Base-by-base conservation (phyloP, 2,329 filamentous ascomycete genomes). In the Alternaria hordeiaustralica region DNA sequence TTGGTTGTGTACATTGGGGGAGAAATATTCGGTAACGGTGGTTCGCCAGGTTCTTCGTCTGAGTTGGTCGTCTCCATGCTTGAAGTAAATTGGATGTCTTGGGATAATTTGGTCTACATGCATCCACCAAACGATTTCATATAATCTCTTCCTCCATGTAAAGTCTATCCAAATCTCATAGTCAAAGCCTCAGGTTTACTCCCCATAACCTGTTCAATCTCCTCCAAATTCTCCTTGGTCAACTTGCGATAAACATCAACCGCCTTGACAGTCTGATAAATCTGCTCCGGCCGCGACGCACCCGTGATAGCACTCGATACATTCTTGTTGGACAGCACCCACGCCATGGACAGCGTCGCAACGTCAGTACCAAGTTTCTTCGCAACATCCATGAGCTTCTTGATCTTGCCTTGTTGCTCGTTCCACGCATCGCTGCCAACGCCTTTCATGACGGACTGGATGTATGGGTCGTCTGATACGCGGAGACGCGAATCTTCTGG, bases 291-390 rank as follows among this genome's bases (percentile, higher is more conserved):
- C 55, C 72, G 44, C 12, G 50, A 64, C 9, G 74, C 75, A 3
- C 75, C 75, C 43, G 75, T 78, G 47, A 78, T 78, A 12, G 72
- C 75, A 57, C 64, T 67, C 25, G 61, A 58, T 2, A 80, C 74
- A 54, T 76, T 64, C 60, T 70, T 63, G 60, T 80, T 80, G 20
- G 65, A 72, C 41, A 79, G 55, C 33, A 78, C 76, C 78, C 78
- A 80, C 49, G 78, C 78, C 72, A 79, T 72, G 21, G 69, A 67
- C 69, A 80, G 53, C 3, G 70, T 72, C 21, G 75, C 83, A 49
- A 87, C 83, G 53, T 86, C 88, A 63, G 89, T 83, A 12, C 86
- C 88, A 44, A 93, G 81, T 70, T 84, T 85, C 58, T 91, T 85
- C 3, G 91, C 90, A 67, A 94, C 85, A 55, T 66, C 66, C 55